These are phyloP conservation scores for Endocarpon pusillum DNA, from an alignment of 495 filamentous ascomycete genomes.

Conservation along the genomic window DNA sequence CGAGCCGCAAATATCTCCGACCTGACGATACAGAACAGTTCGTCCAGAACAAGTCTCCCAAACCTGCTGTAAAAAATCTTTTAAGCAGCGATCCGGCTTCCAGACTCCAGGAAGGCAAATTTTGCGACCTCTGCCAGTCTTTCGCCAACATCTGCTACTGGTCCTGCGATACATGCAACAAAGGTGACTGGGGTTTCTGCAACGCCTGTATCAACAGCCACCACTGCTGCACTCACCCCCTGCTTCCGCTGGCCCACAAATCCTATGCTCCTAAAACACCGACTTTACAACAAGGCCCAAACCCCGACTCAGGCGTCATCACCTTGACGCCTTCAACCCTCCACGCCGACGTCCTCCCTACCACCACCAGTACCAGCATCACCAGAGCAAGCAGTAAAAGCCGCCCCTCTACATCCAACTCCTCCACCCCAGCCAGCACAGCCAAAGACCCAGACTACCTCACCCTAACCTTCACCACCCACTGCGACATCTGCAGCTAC, in stretches of 20 bases:
- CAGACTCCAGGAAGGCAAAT: slow-evolving; percentile 60
- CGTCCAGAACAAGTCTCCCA: slow-evolving; percentile 9
- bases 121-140: slow-evolving; percentile 58
- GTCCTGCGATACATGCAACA: slow-evolving; percentile 69
- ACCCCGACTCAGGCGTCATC: too few relatives aligned
- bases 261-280: too few relatives aligned
- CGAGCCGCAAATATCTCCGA: slow-evolving; percentile 46
- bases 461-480: slow-evolving; percentile 47
- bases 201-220: slow-evolving; percentile 64
- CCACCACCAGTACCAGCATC: too few relatives aligned
- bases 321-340: too few relatives aligned
- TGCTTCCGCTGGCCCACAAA: slow-evolving; percentile 46
- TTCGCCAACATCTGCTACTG: slow-evolving; percentile 66
- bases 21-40: slow-evolving; percentile 23
- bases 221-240: slow-evolving; percentile 55
- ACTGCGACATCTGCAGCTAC: slow-evolving; percentile 57
- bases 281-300: too few relatives aligned
- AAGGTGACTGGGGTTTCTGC: slow-evolving; percentile 87
- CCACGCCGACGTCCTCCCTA: too few relatives aligned
- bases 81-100: slow-evolving; percentile 46
- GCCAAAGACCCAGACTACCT: slow-evolving; percentile 25
- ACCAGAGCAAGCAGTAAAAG: slow-evolving; percentile 9
- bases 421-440: slow-evolving; percentile 10
- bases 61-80: slow-evolving; percentile 21
- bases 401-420: slow-evolving; percentile 11